phyloP scores from a whole-genome alignment of 306 rosid genomes.

The Quercus ilex region DNA sequence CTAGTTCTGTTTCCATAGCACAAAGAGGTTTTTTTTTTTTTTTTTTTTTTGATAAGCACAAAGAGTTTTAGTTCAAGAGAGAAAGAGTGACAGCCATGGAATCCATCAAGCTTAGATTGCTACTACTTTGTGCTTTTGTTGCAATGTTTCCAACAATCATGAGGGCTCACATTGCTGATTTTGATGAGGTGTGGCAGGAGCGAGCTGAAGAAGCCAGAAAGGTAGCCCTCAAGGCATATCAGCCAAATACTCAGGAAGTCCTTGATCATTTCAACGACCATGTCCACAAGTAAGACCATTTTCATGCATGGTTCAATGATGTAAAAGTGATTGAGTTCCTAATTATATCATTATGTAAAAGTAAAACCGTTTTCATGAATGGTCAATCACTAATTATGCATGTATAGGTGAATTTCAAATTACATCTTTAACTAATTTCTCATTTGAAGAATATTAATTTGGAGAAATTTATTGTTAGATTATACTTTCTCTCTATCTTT shows the following conservation, averaged over 20 bases:
- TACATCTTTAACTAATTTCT: too few species aligned
- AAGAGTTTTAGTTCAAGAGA: background rate
- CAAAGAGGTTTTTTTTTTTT: too few species aligned
- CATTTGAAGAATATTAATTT: too few species aligned
- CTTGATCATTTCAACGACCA: constrained; percentile 23
- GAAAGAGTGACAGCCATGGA: background rate
- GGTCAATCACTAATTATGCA: too few species aligned
- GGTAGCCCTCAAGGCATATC: constrained; percentile 25
- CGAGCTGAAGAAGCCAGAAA: constrained; percentile 34
- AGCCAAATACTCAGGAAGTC: constrained; percentile 21
- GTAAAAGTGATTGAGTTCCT: background rate
- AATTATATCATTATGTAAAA: background rate
- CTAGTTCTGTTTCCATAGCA: background rate
- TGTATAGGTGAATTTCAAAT: too few species aligned
- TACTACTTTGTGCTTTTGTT: constrained; percentile 23
- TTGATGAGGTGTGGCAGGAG: constrained; percentile 37
- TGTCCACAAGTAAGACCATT: constrained; percentile 27
- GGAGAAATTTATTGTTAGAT: too few species aligned
- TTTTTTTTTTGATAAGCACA: too few species aligned
- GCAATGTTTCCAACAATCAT: constrained; percentile 20
- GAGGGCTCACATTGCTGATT: constrained; percentile 30
- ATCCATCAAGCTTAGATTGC: constrained; percentile 21
- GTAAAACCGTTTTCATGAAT: too few species aligned
- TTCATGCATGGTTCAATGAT: too few species aligned
- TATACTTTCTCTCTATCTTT: too few species aligned